These are phyloP conservation scores for Solanum chacoense DNA, from an alignment of 305 asterid genomes.

Conservation along the genomic window DNA sequence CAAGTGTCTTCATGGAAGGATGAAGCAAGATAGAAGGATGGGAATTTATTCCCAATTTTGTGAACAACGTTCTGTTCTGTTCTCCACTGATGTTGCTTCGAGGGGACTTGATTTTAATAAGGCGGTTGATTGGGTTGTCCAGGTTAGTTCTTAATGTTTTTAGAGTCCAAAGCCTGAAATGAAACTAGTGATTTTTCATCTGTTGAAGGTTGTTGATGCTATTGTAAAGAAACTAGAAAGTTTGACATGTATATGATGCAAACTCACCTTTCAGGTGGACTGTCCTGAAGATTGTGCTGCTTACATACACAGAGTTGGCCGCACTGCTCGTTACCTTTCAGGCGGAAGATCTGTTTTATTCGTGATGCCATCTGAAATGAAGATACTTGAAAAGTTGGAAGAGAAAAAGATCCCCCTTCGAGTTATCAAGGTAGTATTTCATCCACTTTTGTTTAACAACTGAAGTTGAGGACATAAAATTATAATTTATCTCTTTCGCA, in stretches of 20 bases:
- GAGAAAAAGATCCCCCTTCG: constrained; percentile 78
- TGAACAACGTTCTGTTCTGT: constrained; percentile 57
- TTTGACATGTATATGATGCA: constrained; percentile 3
- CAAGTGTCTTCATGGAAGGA: constrained; percentile 83
- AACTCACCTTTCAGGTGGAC: constrained; percentile 52
- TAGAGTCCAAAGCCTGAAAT: background rate
- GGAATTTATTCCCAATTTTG: constrained; percentile 69
- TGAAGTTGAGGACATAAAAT: background rate
- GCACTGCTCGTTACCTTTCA: constrained; percentile 93
- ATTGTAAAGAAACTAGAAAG: background rate
- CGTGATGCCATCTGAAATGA: constrained; percentile 72
- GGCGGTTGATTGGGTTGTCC: constrained; percentile 98
- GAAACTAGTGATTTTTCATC: background rate
- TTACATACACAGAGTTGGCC: constrained; percentile 95
- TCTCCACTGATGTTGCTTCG: constrained; percentile 86
- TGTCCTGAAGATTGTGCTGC: constrained; percentile 95
- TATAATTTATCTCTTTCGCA: background rate
- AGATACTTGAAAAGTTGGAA: constrained; percentile 68
- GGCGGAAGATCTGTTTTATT: constrained; percentile 80
- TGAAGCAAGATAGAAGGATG: constrained; percentile 77
- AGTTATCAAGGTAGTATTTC: constrained; percentile 37
- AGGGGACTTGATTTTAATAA: constrained; percentile 95
- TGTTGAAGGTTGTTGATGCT: background rate
- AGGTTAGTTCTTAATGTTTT: constrained; percentile 38
- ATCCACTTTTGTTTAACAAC: background rate